Evolutionary conservation across 805 yeast genomes (phyloP), one percentile per base, ranked within the genome.

Genomic region (Candida koratica): DNA sequence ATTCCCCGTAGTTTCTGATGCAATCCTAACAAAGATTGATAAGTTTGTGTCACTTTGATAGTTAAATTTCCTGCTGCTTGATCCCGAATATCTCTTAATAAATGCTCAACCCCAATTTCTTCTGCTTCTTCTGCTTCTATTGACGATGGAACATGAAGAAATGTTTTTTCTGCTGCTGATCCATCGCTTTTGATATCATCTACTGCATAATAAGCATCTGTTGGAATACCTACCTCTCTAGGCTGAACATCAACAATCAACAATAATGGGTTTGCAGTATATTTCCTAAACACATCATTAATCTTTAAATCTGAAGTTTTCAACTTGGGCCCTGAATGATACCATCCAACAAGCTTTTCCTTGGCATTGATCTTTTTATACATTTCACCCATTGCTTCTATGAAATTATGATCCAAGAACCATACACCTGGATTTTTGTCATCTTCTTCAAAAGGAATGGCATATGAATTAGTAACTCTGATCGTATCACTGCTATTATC

Each of bases 111-210:
- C 44, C 98, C 99, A 48, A 93, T 93, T 62, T 93, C 99, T 63
- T 93, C 99, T 7, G 98, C 98, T 58, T 93, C 99, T 56, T 93
- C 98, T 3, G 99, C 99, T 56, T 85, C 90, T 45, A 94, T 87
- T 18, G 77, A 70, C 10, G 96, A 85, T 8, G 97, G 96, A 19
- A 90, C 79, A 60, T 93, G 98, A 31, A 85, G 77, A 64, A 93
- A 93, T 3, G 97, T 88, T 62, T 83, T 82, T 55, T 87, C 95
- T 6, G 95, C 84, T 4, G 89, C 78, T 1, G 96, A 77, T 14
- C 98, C 98, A 60, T 93, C 97, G 52, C 88, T 94, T 55, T 88
- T 89, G 40, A 93, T 85, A 64, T 93, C 97, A 56, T 93, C 97
- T 25, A 90, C 78, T 4, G 97, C 94, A 45, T 80, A 70, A 56